phyloP scores from a whole-genome alignment of 164 flowering plant genomes.

The Berberis thunbergii region DNA sequence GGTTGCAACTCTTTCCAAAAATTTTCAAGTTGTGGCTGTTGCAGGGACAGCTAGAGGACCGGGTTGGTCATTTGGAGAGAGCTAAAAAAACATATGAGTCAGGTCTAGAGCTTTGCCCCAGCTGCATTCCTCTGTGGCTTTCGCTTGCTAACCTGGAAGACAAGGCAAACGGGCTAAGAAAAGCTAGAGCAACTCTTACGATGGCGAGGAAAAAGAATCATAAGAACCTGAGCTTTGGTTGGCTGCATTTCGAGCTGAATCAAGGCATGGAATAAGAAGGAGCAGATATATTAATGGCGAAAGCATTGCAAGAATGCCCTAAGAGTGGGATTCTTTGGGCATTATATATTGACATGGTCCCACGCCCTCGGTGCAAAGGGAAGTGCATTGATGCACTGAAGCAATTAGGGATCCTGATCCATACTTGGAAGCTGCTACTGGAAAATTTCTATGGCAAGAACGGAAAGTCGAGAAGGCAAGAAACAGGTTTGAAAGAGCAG shows the following conservation, averaged over 20 bases:
- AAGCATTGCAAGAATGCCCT: slow-evolving; percentile 90
- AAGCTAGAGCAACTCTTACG: slow-evolving; percentile 82
- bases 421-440: slow-evolving; percentile 74
- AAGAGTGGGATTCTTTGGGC: slow-evolving; percentile 91
- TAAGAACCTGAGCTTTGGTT: slow-evolving; percentile 80
- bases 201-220: slow-evolving; percentile 80
- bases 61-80: slow-evolving; percentile 41
- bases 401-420: slow-evolving; percentile 67
- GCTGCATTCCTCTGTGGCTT: slow-evolving; percentile 74
- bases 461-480: slow-evolving; percentile 87
- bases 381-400: slow-evolving; percentile 12
- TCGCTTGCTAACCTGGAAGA: slow-evolving; percentile 80
- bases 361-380: slow-evolving; percentile 52
- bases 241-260: slow-evolving; percentile 76
- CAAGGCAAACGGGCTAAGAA: slow-evolving; percentile 68
- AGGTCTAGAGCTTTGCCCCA: slow-evolving; percentile 67
- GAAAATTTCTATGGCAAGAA: slow-evolving; percentile 82
- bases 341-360: slow-evolving; percentile 75
- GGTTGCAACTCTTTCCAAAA: slow-evolving; percentile 57
- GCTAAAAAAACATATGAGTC: slow-evolving; percentile 67
- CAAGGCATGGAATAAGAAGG: slow-evolving; percentile 80
- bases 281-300: slow-evolving; percentile 80
- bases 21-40: slow-evolving; percentile 88
- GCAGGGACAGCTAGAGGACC: slow-evolving; percentile 84
- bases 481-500: slow-evolving; percentile 69